Conservation (phyloP, 2,329 filamentous ascomycete genomes). For the Microdochium paspali region DNA sequence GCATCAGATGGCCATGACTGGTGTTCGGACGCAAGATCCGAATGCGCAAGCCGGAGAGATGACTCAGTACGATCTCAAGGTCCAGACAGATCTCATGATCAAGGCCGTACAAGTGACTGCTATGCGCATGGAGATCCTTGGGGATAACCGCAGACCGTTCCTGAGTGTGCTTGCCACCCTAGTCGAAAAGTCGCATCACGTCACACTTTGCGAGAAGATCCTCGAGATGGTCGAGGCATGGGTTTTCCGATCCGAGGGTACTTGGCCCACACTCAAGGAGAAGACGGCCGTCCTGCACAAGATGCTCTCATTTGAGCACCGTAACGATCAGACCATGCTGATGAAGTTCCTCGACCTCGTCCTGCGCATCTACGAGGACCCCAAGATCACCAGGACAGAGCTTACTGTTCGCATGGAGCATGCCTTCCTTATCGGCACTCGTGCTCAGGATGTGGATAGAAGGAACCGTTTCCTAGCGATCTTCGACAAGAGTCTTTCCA, state of each 20-base stretch:
- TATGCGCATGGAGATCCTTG: constrained; percentile 82
- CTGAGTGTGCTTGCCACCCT: constrained; percentile 89
- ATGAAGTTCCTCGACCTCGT: constrained; percentile 93
- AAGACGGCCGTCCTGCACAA: constrained; percentile 99
- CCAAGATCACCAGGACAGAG: constrained; percentile 89
- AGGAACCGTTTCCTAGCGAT: constrained; percentile 94
- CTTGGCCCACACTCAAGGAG: constrained; percentile 95
- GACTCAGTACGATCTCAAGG: constrained; percentile 69
- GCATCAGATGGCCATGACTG: constrained; percentile 30
- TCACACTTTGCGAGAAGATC: constrained; percentile 82
- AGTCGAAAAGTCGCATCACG: constrained; percentile 88
- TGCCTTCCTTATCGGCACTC: constrained; percentile 90
- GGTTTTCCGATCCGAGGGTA: constrained; percentile 93
- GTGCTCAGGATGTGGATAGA: constrained; percentile 92
- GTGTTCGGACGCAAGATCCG: constrained; percentile 41
- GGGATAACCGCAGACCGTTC: constrained; percentile 85
- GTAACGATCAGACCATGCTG: constrained; percentile 73
- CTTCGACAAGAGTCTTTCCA: constrained; percentile 90
- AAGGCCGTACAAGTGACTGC: constrained; percentile 93
- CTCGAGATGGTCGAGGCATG: constrained; percentile 88
- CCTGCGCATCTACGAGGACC: constrained; percentile 95
- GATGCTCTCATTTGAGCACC: constrained; percentile 91
- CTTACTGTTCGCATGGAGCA: constrained; percentile 96
- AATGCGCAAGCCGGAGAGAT: constrained; percentile 47
- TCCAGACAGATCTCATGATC: constrained; percentile 85